Base-by-base conservation (phyloP, 1,284 basidiomycete species). In the Fereydounia khargensis region DNA sequence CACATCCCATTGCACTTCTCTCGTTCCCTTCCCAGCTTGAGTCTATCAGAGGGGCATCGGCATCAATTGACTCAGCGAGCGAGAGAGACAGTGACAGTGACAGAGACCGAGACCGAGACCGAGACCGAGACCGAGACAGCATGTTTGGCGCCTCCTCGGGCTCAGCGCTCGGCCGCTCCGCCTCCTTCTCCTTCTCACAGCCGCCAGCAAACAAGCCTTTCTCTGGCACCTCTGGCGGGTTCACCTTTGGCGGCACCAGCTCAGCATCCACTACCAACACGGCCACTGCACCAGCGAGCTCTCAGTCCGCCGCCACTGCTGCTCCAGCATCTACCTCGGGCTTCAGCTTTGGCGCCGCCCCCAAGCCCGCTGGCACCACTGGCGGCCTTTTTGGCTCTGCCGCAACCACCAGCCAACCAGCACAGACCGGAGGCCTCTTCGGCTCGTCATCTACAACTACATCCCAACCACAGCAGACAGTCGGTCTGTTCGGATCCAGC, bases 151-250 rank as follows among this genome's bases (percentile, higher is more conserved):
- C 53, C 6, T 43, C 54, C 3, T 39, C 56, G 0, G 49, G 54
- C 32, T 44, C 54, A 0, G 49, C 59, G 5, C 33, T 57, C 1
- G 59, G 59, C 21, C 35, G 59, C 40, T 62, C 59, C 21, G 59
- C 59, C 13, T 57, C 54, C 14, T 62, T 62, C 42, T 54, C 50
- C 37, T 62, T 62, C 39, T 62, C 59, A 1, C 59, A 62, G 35
- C 59, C 49, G 2, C 59, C 59, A 10, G 54, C 59, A 4, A 54
- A 47, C 39, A 57, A 58, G 23, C 59, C 59, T 1, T 62, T 62
- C 45, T 47, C 54, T 4, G 59, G 59, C n/a, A 47, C 54, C 13
- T 45, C 50, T 14, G 54, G 59, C 22, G 54, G 47, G 28, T 62
- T 62, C 35, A 47, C 54, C 14, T 54, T 62, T 22, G 59, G 54